These are phyloP conservation scores for Boletus rubropictus DNA, from an alignment of 768 basidiomycete species.

Conservation along the genomic window DNA sequence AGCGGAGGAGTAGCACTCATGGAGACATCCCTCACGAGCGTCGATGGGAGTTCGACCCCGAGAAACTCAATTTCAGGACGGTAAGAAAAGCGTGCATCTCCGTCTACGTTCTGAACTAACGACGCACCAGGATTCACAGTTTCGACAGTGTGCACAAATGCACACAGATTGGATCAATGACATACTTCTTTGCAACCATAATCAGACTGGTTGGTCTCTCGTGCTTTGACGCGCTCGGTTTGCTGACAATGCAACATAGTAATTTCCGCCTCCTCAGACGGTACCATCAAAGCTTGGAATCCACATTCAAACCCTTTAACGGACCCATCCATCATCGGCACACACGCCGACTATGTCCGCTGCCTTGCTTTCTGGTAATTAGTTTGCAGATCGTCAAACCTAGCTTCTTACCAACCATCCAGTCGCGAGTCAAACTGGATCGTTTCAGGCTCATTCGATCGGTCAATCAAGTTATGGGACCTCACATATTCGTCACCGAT, in stretches of 20 bases:
- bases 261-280: conserved; percentile 92
- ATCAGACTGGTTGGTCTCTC: conserved; percentile 66
- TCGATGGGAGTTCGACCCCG: conserved; percentile 73
- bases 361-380: conserved; percentile 66
- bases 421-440: conserved; percentile 83
- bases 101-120: conserved; percentile 5
- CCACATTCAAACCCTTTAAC: conserved; percentile 61
- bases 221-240: background rate
- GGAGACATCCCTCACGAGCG: conserved; percentile 55
- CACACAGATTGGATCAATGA: conserved; percentile 98
- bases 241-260: conserved; percentile 39
- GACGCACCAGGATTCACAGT: conserved; percentile 46
- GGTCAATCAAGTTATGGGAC: conserved; percentile 94
- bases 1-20: conserved; percentile 27
- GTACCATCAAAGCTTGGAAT: conserved; percentile 89
- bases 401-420: conserved; percentile 9
- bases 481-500: conserved; percentile 41
- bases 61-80: conserved; percentile 41
- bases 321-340: conserved; percentile 65
- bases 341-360: conserved; percentile 82
- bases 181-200: conserved; percentile 82
- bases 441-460: conserved; percentile 91
- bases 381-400: conserved; percentile 1
- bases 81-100: conserved; percentile 34
- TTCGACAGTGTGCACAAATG: conserved; percentile 83